Evolutionary conservation across 2,329 filamentous ascomycete species (phyloP), one percentile per base, ranked within the genome.

Genomic region (Curvularia sp.): DNA sequence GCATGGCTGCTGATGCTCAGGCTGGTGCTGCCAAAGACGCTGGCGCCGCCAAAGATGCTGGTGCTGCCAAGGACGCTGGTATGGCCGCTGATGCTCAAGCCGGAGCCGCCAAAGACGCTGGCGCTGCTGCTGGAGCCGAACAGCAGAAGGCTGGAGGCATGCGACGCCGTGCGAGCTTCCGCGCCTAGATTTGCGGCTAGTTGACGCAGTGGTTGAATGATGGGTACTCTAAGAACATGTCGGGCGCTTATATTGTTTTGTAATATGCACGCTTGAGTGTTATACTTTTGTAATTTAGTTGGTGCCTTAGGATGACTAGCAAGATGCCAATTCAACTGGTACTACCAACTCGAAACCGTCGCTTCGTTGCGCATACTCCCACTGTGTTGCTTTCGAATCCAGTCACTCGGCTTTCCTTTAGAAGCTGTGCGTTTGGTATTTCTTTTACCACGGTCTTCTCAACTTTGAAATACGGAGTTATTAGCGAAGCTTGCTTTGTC

Each of bases 141-240:
- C 43, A 53, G 31, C 44, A 50, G 18, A 47, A 58, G 47, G 47
- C 56, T 43, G 41, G 49, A 22, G 58, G 44, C 15, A 57, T 63
- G 26, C 50, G 49, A 44, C 42, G 52, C 24, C 24, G 24, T 35
- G 46, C 54, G 55, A 63, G 53, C 12, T 64, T 62, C 62, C 57
- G 57, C 50, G 62, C 59, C 49, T 64, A 62, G 51, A 55, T 41
- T 33, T 30, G 31, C 4, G 42, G 24, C 33, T 5, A 28, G 28
- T 7, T 12, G 13, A n/a, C 35, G 35, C 13, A 26, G n/a, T 46
- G 26, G 41, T 47, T 56, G 49, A 31, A 41, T 33, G 38, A 46
- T 41, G 5, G 13, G 15, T 1, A 49, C 33, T 38, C 22, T 15
- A 5, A 18, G 22, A n/a, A 38, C 13, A 26, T 18, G 33, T 39